Base-by-base conservation (phyloP, 257 asterid genomes). In the Nicotiana otophora region DNA sequence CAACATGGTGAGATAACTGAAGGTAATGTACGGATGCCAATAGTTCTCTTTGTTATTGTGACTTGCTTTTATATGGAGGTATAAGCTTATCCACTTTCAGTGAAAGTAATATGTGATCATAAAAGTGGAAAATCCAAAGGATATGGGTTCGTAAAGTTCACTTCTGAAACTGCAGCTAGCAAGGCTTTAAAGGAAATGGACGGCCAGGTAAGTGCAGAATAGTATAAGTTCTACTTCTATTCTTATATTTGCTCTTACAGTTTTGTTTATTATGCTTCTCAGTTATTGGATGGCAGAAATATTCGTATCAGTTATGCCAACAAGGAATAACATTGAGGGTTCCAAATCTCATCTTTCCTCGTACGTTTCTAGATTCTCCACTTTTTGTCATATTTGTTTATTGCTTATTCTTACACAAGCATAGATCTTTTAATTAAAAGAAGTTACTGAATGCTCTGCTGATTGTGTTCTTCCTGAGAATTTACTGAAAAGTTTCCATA, bases 111-210 rank as follows among this genome's bases (percentile, higher is more conserved):
- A 80, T 95, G 97, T 83, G 88, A 92, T 74, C 95, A 90, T 46
- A 86, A 31, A 31, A 92, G 94, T 80, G 94, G 98, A 64, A 91
- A 86, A 84, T 93, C 97, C 20, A 92, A 90, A 86, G 98, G 98
- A 75, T 95, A 89, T 28, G 98, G 96, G 81, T 93, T 95, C 83
- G 95, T 93, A 66, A 84, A 85, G 66, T 93, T 85, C 84, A 70
- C 92, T 5, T 79, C 87, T 12, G 91, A 89, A 76, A 72, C 63
- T 33, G 91, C 90, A 10, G 95, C 98, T 36, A 82, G 72, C 87
- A 86, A 89, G 70, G 98, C 98, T 84, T 79, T 92, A 64, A 83
- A 85, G 85, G 95, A 92, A 89, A 89, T 95, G 97, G 82, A 91
- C 60, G 94, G 94, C 54, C 92, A 78, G 90, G 97, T 94, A 87